Evolutionary conservation across 495 filamentous ascomycete species (phyloP), one percentile per base, ranked within the genome.

Genomic region (Neurospora sp.): DNA sequence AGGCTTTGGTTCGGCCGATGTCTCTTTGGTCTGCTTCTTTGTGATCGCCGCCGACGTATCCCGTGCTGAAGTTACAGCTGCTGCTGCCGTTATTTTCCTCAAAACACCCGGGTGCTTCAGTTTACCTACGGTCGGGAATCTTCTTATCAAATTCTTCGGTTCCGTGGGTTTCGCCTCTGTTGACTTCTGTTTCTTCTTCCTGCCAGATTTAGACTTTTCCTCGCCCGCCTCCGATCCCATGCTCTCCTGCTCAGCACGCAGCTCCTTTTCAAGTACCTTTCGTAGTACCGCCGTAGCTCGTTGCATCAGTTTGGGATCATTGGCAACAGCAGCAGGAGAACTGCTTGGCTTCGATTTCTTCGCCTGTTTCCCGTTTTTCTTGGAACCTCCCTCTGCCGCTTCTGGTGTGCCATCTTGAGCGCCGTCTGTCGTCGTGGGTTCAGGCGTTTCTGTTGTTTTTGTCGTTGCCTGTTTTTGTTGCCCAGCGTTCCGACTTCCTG

Each of bases 61-160:
- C 75, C 78, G 66, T 78, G 71, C 1, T 77, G 73, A 11, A 76
- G 73, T 18, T 78, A 69, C 59, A 79, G 41, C n/a, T 8, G 31
- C 20, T 37, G 38, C 11, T 7, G 14, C 9, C 23, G 9, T 38
- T 59, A 16, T 39, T 71, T 27, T 66, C 7, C 10, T 37, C 39
- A 39, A 5, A 23, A 31, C 8, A 9, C 14, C 27, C 44, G 48
- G n/a, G 37, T 41, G 27, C 18, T 38, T 38, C 27, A 18, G 20
- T 16, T 20, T 12, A 39, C 12, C 54, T 59, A 1, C 11, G 12
- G 38, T n/a, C 11, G 6, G 27, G 6, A 16, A 14, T 69, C 20
- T 37, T 70, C 20, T 27, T 9, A 39, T 39, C 39, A 27, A 7
- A 37, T 2, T 41, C 41, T 39, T 46, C n/a, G n/a, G n/a, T 27